Percentiles rank a stretch among this genome's conserved stretches.
phyloP scores from a whole-genome alignment of 768 basidiomycete genomes.

The Mycena galericulata region DNA sequence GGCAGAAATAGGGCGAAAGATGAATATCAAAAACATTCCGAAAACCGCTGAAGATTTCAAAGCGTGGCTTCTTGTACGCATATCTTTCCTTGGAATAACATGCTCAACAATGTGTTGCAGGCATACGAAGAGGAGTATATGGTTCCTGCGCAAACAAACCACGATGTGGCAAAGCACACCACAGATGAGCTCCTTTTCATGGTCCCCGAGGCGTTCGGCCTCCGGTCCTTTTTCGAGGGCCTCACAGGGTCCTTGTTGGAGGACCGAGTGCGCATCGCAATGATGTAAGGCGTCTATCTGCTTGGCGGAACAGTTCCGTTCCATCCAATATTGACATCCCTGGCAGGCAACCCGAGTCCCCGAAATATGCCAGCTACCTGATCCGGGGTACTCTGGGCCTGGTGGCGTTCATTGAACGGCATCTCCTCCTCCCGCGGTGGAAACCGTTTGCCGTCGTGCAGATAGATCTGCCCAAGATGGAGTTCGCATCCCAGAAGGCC shows the following conservation, averaged over 20 bases:
- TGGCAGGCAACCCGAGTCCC: constrained; percentile 50
- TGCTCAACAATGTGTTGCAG: constrained; percentile 36
- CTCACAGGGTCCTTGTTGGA: constrained; percentile 55
- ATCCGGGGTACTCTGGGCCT: constrained; percentile 39
- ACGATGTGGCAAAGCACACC: constrained; percentile 53
- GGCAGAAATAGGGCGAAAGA: constrained; percentile 58
- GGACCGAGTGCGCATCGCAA: constrained; percentile 57
- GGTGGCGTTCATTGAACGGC: constrained; percentile 49
- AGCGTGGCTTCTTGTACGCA: constrained; percentile 53
- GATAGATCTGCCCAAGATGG: constrained; percentile 38
- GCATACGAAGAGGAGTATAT: constrained; percentile 56
- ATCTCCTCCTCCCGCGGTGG: constrained; percentile 54
- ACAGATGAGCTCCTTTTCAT: constrained; percentile 54
- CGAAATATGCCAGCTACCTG: constrained; percentile 46
- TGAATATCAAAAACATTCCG: constrained; percentile 63
- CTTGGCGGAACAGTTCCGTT: too few relatives aligned
- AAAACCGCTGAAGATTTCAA: constrained; percentile 50
- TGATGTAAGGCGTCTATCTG: constrained; percentile 52
- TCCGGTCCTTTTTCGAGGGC: constrained; percentile 49
- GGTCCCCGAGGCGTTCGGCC: constrained; percentile 51
- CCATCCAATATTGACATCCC: constrained; percentile 27
- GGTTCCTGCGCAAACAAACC: constrained; percentile 56
- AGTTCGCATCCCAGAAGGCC: constrained; percentile 21
- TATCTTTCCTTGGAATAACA: background rate
- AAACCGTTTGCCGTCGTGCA: constrained; percentile 38